Base-by-base conservation (phyloP, 2,329 filamentous ascomycete species). In the Fusarium sp. region DNA sequence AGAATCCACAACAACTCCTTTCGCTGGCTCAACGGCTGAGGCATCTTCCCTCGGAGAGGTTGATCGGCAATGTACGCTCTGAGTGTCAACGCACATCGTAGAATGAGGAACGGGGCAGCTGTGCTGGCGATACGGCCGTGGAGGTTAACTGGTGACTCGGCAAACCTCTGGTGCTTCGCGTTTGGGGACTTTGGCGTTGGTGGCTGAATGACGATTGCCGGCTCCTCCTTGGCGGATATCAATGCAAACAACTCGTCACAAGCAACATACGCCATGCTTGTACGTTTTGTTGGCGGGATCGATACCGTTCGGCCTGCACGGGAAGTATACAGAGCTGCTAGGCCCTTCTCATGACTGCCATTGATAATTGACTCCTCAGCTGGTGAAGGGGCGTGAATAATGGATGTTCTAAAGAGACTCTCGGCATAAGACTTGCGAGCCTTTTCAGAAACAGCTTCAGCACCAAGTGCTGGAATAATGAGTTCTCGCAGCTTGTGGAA, bases 31-130 rank as follows among this genome's bases (percentile, higher is more conserved):
- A 94, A 86, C 1, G 96, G 96, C 81, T 97, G 94, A 6, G 97
- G 97, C 91, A 97, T 97, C 59, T 92, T 89, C 0, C 97, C 95
- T 16, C 97, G 89, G 22, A 99, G 86, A 1, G 96, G 95, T 80
- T 98, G 96, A 81, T 99, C 97, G 5, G 95, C 94, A 54, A 97
- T 92, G 80, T 97, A 98, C 1, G 92, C 88, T 65, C 94, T 92
- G n/a, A 98, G 84, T 0, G 94, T 92, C 18, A 98, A 86, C 0
- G 94, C 95, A 14, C 93, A 91, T 4, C 97, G 92, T 2, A 98
- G 86, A 52, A 98, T 92, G 4, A 98, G 87, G 78, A 94, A 96
- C 0, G 95, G 95, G 0, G 94, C 92, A 1, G 92, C 90, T 5
- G 93, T 93, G 79, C 91, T 89, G 0, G 96, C 93, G 18, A 98